Evolutionary conservation across 306 rosid genomes (phyloP).

Genomic region (Trifolium fragiferum): DNA sequence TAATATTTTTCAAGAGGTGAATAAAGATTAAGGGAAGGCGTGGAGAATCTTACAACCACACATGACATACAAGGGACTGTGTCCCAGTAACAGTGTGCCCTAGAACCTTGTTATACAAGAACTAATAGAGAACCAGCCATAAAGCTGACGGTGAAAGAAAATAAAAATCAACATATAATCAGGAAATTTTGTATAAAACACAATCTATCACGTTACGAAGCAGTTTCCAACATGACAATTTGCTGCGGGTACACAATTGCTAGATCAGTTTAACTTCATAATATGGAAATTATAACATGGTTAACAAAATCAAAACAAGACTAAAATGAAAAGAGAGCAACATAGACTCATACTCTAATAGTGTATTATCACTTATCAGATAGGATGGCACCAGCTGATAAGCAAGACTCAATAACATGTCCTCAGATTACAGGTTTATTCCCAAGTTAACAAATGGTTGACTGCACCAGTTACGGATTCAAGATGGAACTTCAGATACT

Average conservation of each 20-base stretch:
- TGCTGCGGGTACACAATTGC: not conserved
- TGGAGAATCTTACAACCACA: not conserved
- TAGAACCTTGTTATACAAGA: conserved; percentile 18
- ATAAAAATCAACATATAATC: not conserved
- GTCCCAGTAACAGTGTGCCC: conserved; percentile 23
- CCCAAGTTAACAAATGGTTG: not conserved
- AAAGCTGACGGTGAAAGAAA: conserved; percentile 11
- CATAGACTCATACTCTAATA: not conserved
- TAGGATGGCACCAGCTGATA: conserved; percentile 10
- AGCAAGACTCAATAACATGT: conserved; percentile 32
- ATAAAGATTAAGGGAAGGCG: not conserved
- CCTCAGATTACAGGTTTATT: conserved; percentile 15
- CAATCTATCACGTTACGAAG: conserved; percentile 1
- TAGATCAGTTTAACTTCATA: conserved; percentile 19
- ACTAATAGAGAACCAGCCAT: conserved; percentile 23
- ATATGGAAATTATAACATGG: conserved; percentile 14
- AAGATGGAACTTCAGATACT: not conserved
- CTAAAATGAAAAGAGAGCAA: conserved; percentile 28
- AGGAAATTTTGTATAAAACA: conserved; percentile 7
- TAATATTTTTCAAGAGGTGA: not conserved
- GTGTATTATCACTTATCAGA: conserved; percentile 15
- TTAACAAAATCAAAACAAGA: conserved; percentile 18
- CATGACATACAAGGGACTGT: conserved; percentile 8
- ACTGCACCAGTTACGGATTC: not conserved
- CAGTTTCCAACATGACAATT: conserved; percentile 18